Base-by-base conservation (phyloP, 75 land plant species). In the Ceratopteris richardii region DNA sequence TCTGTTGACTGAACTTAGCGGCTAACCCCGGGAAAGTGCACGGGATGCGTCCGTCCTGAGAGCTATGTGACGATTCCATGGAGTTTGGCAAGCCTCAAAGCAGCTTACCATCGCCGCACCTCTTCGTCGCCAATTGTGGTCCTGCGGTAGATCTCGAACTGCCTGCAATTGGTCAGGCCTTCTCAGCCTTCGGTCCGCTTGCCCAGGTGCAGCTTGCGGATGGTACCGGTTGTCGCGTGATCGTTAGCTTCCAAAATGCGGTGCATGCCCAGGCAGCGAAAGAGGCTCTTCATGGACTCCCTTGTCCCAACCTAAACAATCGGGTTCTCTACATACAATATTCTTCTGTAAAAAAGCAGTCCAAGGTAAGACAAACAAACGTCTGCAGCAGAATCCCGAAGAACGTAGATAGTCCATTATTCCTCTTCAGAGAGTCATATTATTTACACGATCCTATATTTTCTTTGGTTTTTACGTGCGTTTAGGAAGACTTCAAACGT, bases 71-170 rank as follows among this genome's bases (percentile, higher is more conserved):
- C n/a, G n/a, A n/a, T n/a, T n/a, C n/a, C n/a, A 33, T 46, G 50
- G 56, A 43, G 25, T 67, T 67, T 56, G 29, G 30, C 29, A 67
- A 67, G 63, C 70, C 70, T 22, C 21, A 51, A 16, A 54, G 54
- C 39, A 52, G 41, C 17, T 33, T 23, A 42, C 64, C 75, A 19
- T 78, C 80, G 28, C 69, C 84, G 1, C 78, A 83, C 64, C 75
- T 95, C 31, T 95, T 70, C 56, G 99, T 95, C 28, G 99, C 96
- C 16, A 95, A 95, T 62, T 90, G 96, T 51, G 91, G 96, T 5
- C 98, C 98, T 0, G 81, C 87, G 9, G 77, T 93, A 0, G 99
- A 97, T 7, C 40, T 90, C 6, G 58, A 82, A 0, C 57, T 72
- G n/a, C 69, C 67, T 54, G 18, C 47, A 14, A 79, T 95, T 22